phyloP scores from a whole-genome alignment of 768 basidiomycete genomes.

The Phylloporus sp. region DNA sequence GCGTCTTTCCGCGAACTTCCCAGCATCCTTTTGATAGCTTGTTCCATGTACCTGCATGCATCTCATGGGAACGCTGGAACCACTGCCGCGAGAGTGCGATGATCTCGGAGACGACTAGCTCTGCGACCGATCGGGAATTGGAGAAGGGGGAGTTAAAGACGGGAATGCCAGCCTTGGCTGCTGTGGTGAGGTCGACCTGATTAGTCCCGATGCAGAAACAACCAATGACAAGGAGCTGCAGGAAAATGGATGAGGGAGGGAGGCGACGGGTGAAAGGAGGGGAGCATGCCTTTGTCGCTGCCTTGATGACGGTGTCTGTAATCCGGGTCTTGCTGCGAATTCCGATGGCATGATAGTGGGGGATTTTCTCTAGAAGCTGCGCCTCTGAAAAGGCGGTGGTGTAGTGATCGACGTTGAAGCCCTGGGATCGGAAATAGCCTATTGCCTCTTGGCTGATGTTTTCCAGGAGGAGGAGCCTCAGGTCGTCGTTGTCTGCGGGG shows the following conservation, averaged over 20 bases:
- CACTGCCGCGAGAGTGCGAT: constrained; percentile 93
- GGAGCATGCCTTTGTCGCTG: constrained; percentile 71
- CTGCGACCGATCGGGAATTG: constrained; percentile 98
- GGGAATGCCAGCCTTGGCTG: constrained; percentile 84
- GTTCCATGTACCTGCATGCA: constrained; percentile 92
- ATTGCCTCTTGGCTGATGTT: constrained; percentile 94
- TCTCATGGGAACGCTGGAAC: constrained; percentile 81
- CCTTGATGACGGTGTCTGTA: constrained; percentile 82
- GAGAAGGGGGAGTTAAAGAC: constrained; percentile 99
- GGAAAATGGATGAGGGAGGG: background rate
- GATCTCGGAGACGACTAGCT: constrained; percentile 92
- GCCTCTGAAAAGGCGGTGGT: constrained; percentile 86
- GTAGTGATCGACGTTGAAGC: constrained; percentile 89
- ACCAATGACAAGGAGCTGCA: constrained; percentile 88
- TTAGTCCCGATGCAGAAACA: constrained; percentile 99
- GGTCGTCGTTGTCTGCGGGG: constrained; percentile 74
- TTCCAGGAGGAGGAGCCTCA: constrained; percentile 84
- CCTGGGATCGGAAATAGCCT: constrained; percentile 67
- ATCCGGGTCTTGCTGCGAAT: constrained; percentile 98
- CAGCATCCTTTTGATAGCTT: constrained; percentile 98
- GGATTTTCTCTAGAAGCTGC: constrained; percentile 81
- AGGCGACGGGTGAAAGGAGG: background rate
- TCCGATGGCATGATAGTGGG: constrained; percentile 87
- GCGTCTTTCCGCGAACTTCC: constrained; percentile 96
- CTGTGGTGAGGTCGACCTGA: constrained; percentile 86